Evolutionary conservation across 2,329 filamentous ascomycete genomes (phyloP), one percentile per base, ranked within the genome.

Genomic region (Colletotrichum sp.): DNA sequence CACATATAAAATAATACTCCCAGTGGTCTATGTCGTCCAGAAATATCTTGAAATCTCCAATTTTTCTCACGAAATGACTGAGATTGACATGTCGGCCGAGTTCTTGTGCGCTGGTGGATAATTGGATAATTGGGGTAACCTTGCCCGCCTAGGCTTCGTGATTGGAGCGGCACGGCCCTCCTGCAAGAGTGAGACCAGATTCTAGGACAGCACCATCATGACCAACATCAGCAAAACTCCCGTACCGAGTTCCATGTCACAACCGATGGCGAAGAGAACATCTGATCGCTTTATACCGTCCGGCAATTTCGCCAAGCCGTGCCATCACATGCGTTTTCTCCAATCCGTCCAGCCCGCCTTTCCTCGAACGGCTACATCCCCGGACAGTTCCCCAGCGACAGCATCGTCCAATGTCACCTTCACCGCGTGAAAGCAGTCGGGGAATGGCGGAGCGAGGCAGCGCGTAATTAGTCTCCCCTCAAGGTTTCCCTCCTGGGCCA

Each of bases 121-220:
- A 13, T 26, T 43, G 39, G 39, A 10, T 24, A 18, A 48, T n/a
- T 21, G 43, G 21, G 30, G 59, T 28, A 59, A 36, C 26, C 61
- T 69, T 61, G 39, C 28, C n/a, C n/a, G 36, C 24, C n/a, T 13
- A 52, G 43, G 43, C 43, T 18, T 34, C 26, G 15, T 72, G 69
- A 72, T 73, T 75, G 73, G 57, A 55, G 73, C 64, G 69, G 73
- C 55, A 68, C 69, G 13, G 18, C 15, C 36, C 39, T 71, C 36
- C 64, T 59, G 57, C 63, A 67, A 28, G 32, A 64, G 64, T 67
- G 32, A 48, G 52, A 69, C 55, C 63, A 67, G 39, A 64, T 6
- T 32, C 7, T 67, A 3, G 18, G 21, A 36, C 34, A 7, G 15
- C 39, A 30, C 36, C n/a, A 63, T 55, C 18, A 28, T 15, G 64